Evolutionary conservation across 139 green algal genomes (phyloP).

Genomic region (Edaphochlamys debaryana): DNA sequence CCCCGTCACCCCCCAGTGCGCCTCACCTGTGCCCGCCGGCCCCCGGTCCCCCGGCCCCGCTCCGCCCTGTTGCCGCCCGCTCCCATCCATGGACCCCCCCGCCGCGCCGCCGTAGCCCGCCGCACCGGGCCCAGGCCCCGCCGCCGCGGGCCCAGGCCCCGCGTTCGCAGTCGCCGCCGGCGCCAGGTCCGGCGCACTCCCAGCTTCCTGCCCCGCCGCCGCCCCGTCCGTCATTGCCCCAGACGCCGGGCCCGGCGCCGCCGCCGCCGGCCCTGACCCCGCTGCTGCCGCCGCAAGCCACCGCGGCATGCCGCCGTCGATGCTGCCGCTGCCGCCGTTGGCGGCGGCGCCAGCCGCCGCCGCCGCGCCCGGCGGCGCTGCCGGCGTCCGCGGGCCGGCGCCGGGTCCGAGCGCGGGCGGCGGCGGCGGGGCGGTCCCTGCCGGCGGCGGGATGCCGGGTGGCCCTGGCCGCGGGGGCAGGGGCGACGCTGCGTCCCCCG

Average conservation of each 20-base stretch:
- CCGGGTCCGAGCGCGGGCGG: too few relatives aligned
- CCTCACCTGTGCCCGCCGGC: too few relatives aligned
- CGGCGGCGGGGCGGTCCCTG: not conserved
- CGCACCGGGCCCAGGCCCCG: too few relatives aligned
- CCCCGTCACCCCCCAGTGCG: too few relatives aligned
- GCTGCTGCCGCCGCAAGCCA: slow-evolving; percentile 11
- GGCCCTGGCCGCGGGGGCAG: slow-evolving; percentile 4
- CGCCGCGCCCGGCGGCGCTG: not conserved
- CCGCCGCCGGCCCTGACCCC: not conserved
- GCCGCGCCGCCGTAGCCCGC: too few relatives aligned
- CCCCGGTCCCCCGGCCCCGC: too few relatives aligned
- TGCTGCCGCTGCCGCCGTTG: not conserved
- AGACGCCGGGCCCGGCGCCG: not conserved
- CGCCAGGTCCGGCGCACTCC: too few relatives aligned
- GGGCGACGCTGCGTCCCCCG: not conserved
- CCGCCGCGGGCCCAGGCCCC: too few relatives aligned
- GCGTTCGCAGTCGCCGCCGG: too few relatives aligned
- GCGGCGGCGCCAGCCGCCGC: not conserved
- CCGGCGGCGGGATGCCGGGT: not conserved
- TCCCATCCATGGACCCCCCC: too few relatives aligned
- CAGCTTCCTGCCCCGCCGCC: too few relatives aligned
- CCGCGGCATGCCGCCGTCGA: slow-evolving; percentile 6
- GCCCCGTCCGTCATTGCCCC: not conserved
- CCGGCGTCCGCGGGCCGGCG: not conserved
- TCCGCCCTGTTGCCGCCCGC: too few relatives aligned